Base-by-base conservation (phyloP, 148 eudicot genomes). In the Nepenthes mirabilis region DNA sequence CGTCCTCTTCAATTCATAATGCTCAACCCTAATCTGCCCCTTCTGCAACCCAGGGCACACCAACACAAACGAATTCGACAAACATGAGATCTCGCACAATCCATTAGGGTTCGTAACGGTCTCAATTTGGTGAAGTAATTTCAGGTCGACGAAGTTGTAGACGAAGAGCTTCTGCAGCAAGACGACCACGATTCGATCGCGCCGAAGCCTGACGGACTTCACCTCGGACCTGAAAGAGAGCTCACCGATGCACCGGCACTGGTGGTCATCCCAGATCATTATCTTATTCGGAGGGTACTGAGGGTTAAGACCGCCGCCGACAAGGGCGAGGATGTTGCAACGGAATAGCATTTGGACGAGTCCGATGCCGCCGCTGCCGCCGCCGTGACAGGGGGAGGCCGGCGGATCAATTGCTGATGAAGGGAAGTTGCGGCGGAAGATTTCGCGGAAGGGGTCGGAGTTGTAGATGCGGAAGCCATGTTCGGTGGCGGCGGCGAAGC, bases 21-120 rank as follows among this genome's bases (percentile, higher is more conserved):
- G 78, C 77, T 83, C 89, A 64, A 86, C 76, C 62, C 95, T 79
- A 55, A 86, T 75, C 62, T 86, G 84, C 45, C 95, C 95, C 70
- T 77, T 81, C 58, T 72, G 84, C 73, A 79, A 61, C 6, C 90
- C 95, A 5, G 76, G 81, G 36, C 81, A 81, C 10, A 81, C 89
- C 53, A 86, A 36, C 14, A 86, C 90, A 58, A 67, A 59, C 7
- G 77, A 71, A 10, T 71, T 77, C 12, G 79, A 43, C 12, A 53
- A 43, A 14, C 74, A 74, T 6, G 94, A 86, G 10, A 86, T 81
- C 70, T 84, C 89, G 32, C 94, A 86, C 6, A 86, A 65, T 6
- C 94, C 94, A 73, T 75, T 83, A 2, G 83, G 84, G 57, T 87
- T 87, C 13, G 73, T 34, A n/a, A 67, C 62, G 5, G 95, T 87